Percentiles rank a stretch among this genome's conserved stretches.
Conservation (phyloP, 805 yeast species). For the Torulaspora maleeae region DNA sequence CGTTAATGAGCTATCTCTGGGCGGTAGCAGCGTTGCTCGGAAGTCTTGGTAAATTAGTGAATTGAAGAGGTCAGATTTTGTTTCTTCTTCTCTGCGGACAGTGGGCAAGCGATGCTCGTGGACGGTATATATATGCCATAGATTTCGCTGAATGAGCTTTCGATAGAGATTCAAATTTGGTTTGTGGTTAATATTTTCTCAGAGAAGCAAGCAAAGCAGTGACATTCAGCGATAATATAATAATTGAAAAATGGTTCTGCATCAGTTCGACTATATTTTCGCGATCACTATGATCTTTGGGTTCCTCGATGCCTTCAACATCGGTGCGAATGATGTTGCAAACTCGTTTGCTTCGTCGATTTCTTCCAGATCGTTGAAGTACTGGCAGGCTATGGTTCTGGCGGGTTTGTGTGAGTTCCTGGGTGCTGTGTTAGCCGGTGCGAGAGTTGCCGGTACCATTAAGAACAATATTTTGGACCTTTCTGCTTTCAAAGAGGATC, state of each 20-base stretch:
- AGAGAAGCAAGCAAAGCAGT: neutral
- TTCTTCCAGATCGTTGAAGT: conserved; percentile 61
- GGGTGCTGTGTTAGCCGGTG: conserved; percentile 71
- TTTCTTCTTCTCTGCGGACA: too few species aligned
- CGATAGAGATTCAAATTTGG: too few species aligned
- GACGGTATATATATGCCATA: too few species aligned
- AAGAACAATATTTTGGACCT: conserved; percentile 59
- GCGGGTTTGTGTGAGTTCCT: conserved; percentile 69
- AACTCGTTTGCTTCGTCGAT: conserved; percentile 76
- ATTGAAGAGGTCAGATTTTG: too few species aligned
- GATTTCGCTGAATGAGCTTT: too few species aligned
- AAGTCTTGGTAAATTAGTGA: too few species aligned
- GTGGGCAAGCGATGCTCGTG: too few species aligned
- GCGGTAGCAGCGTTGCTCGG: too few species aligned
- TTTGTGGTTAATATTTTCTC: too few species aligned
- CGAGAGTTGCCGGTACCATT: conserved; percentile 70
- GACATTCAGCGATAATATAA: neutral
- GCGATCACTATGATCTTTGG: conserved; percentile 68
- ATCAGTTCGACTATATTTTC: conserved; percentile 63
- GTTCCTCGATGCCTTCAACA: conserved; percentile 72
- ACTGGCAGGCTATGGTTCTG: conserved; percentile 71
- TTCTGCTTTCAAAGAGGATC: conserved; percentile 45
- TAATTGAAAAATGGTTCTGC: conserved; percentile 35
- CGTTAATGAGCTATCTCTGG: too few species aligned
- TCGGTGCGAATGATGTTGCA: conserved; percentile 79